Percentiles rank a stretch among this genome's conserved stretches.
Conservation (phyloP, 805 yeast species). For the Candida ficus region DNA sequence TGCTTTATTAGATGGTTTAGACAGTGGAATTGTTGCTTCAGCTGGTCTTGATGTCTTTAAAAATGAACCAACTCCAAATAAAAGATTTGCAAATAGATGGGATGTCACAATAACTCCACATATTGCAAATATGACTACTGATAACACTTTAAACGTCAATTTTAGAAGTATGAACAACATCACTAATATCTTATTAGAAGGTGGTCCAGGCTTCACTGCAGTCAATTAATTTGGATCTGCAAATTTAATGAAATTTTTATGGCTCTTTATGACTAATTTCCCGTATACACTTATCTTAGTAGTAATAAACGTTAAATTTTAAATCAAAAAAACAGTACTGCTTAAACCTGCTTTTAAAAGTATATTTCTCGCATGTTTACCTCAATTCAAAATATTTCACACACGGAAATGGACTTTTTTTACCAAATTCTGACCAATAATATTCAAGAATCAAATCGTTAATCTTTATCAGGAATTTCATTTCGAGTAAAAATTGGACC, state of each 20-base stretch:
- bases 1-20: conserved; percentile 56
- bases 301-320: too few species aligned
- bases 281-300: too few species aligned
- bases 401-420: too few species aligned
- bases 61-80: conserved; percentile 53
- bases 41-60: conserved; percentile 74
- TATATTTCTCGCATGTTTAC: too few species aligned
- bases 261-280: too few species aligned
- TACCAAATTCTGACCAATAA: too few species aligned
- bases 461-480: too few species aligned
- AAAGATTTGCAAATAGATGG: conserved; percentile 45
- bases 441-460: too few species aligned
- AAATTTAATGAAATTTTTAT: background rate
- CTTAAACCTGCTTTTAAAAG: too few species aligned
- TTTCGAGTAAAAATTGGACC: too few species aligned
- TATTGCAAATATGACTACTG: conserved; percentile 59
- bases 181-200: conserved; percentile 36
- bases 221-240: background rate
- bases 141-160: conserved; percentile 44
- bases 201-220: conserved; percentile 32
- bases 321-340: too few species aligned
- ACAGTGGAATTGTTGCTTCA: conserved; percentile 52
- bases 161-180: conserved; percentile 50
- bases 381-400: too few species aligned
- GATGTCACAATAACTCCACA: conserved; percentile 70